Evolutionary conservation across 768 basidiomycete genomes (phyloP), one percentile per base, ranked within the genome.

Genomic region (Paxillus involutus): DNA sequence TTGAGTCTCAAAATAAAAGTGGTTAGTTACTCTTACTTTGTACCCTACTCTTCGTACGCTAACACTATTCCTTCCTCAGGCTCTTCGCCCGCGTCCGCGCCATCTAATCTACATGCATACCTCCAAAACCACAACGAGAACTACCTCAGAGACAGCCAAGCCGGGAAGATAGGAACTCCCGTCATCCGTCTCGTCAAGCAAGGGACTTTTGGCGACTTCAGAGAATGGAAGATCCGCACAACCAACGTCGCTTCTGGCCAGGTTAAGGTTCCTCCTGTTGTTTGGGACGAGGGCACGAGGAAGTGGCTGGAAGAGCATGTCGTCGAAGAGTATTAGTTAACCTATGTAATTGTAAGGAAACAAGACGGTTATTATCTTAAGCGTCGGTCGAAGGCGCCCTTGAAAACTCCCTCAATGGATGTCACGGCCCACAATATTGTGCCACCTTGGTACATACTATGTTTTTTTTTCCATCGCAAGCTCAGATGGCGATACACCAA

Each of bases 131-230:
- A 53, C 48, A 59, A 67, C 32, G 51, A 56, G 45, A 68, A 57
- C 32, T 63, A 59, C 12, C 47, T 43, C 19, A n/a, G n/a, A 14
- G 65, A 61, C 21, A 49, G 51, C 3, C 42, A 44, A 21, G 35
- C 30, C 0, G 56, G 53, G 0, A 65, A 55, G 13, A 30, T 64
- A 5, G 49, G 32, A 2, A 46, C 16, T 0, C 65, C 63, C 0
- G 50, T 44, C 30, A 56, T 65, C 26, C 52, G 58, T 11, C 52
- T 63, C 0, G 59, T 68, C 13, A 40, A 51, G 5, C 60, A 19
- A 19, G 64, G 64, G 26, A 62, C 61, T 10, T 65, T 60, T 50
- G 17, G 55, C 11, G 60, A 62, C 29, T 65, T 56, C 30, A 56
- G 63, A 6, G 56, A 58, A 29, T 64, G 63, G 65, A 62, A 62